Base-by-base conservation (phyloP, 2,329 filamentous ascomycete genomes). In the Gnomoniopsis smithogilvyi region DNA sequence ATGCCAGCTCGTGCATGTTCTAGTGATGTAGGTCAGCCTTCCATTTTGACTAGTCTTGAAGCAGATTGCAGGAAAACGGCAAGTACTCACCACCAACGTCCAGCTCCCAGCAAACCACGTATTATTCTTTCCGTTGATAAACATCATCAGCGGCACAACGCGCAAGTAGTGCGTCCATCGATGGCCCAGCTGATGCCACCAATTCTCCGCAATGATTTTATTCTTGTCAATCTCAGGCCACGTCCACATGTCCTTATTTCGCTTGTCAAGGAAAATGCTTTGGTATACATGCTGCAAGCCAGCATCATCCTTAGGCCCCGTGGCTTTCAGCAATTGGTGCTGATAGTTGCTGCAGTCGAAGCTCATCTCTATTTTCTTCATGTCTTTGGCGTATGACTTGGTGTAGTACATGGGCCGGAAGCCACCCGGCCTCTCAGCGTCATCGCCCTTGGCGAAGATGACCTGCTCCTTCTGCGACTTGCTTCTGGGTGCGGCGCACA, bases 291-390 rank as follows among this genome's bases (percentile, higher is more conserved):
- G 87, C 54, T 82, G 77, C 26, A 83, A 79, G n/a, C 55, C 60
- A 3, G 43, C 54, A 1, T 62, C 60, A 6, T 59, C 59, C 0
- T 66, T 45, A 1, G 64, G 41, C 11, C 60, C 51, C 19, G 67
- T 68, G 0, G 69, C 67, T 21, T 70, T 69, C 1, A 84, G 84
- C 63, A 92, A 88, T 67, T 91, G 88, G 48, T 86, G 80, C 69
- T 92, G 88, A 72, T 91, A 91, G 69, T 90, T 89, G 41, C 85
- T 88, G 73, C 86, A 89, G 70, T 92, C 87, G 72, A 91, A 92
- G 58, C 82, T 87, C 85, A 88, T 88, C 68, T 88, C 85, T 8
- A 88, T 80, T 66, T 85, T 82, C 2, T 75, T 80, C 1, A 78
- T 76, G 64, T 87, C 80, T 15, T 79, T 61, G 0, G 76, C 71